These are phyloP conservation scores for Ceraceosorus guamensis DNA, from an alignment of 1,284 basidiomycete genomes.

Conservation along the genomic window DNA sequence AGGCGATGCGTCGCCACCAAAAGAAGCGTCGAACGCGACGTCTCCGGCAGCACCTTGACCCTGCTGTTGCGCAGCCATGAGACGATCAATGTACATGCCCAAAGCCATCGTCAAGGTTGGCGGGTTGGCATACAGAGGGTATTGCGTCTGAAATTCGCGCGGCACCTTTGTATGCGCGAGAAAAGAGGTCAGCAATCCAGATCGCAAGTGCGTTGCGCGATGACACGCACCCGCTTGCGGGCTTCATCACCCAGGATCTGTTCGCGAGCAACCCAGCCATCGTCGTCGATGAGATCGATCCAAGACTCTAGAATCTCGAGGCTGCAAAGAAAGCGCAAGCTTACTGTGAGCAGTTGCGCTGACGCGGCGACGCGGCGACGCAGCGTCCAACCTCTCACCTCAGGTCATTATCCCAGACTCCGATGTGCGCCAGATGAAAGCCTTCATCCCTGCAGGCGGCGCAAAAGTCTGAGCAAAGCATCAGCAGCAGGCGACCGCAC, in stretches of 20 bases:
- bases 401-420: constrained; percentile 83
- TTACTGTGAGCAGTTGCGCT: background rate
- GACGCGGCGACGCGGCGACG: no score
- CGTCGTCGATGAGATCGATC: constrained; percentile 79
- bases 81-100: constrained; percentile 72
- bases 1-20: background rate
- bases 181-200: background rate
- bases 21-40: constrained; percentile 7
- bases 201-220: background rate
- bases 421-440: constrained; percentile 83
- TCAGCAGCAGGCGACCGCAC: no score
- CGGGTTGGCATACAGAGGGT: constrained; percentile 85
- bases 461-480: no score
- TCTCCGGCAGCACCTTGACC: constrained; percentile 8
- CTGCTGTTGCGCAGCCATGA: constrained; percentile 51
- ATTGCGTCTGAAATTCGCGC: constrained; percentile 78
- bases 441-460: constrained; percentile 64
- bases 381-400: constrained; percentile 32
- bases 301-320: constrained; percentile 81
- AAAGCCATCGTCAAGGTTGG: constrained; percentile 86
- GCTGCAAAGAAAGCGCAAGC: constrained; percentile 36
- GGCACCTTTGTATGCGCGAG: constrained; percentile 54
- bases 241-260: constrained; percentile 94
- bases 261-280: constrained; percentile 90
- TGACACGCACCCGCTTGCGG: constrained; percentile 61